phyloP scores from a whole-genome alignment of 2,329 filamentous ascomycete genomes.

The Dendrostoma leiphaemia region DNA sequence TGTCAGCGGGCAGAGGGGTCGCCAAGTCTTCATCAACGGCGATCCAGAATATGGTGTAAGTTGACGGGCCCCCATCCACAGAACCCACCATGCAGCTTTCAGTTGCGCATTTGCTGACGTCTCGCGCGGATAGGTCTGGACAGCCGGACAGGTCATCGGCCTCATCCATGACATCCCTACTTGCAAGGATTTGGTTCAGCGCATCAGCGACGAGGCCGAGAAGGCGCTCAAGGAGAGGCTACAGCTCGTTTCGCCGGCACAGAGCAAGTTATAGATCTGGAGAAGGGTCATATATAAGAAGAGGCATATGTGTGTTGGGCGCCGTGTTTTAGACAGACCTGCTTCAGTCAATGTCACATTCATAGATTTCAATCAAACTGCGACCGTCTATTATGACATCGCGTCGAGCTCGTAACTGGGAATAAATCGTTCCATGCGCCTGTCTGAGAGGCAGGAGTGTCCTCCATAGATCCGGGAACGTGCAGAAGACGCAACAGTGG shows the following conservation, averaged over 20 bases:
- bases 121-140: slow-evolving; percentile 73
- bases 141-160: slow-evolving; percentile 91
- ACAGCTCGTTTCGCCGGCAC: slow-evolving; percentile 47
- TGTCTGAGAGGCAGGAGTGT: no score
- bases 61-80: no score
- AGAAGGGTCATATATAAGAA: background rate
- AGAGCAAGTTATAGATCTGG: slow-evolving; percentile 55
- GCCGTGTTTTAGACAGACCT: background rate
- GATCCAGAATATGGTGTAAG: slow-evolving; percentile 86
- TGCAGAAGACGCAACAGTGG: no score
- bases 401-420: no score
- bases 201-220: slow-evolving; percentile 77
- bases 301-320: background rate
- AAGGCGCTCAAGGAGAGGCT: slow-evolving; percentile 60
- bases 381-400: no score
- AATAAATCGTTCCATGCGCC: no score
- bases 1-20: slow-evolving; percentile 86
- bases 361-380: no score
- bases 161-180: slow-evolving; percentile 81
- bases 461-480: no score
- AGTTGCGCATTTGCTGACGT: background rate
- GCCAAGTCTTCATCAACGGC: slow-evolving; percentile 88
- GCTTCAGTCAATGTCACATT: background rate
- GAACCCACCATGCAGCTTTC: no score
- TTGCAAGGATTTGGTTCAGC: slow-evolving; percentile 64